Base-by-base conservation (phyloP, 345 rosid species). In the Moricandia moricandioides region DNA sequence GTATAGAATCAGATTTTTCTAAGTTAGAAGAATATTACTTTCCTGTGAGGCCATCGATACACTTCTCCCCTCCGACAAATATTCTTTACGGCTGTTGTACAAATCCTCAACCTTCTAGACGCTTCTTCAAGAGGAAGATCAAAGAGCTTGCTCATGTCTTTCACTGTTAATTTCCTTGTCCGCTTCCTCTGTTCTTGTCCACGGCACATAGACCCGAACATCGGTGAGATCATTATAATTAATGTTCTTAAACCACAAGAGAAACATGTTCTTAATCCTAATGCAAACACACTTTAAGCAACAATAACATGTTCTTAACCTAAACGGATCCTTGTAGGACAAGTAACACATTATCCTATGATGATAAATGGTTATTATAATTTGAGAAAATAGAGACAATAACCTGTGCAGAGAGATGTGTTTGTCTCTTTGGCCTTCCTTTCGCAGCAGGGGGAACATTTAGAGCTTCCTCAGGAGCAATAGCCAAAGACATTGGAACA, bases 181-280 rank as follows among this genome's bases (percentile, higher is more conserved):
- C 75, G 13, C 27, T 31, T 70, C 26, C 80, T 76, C 80, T 76
- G 21, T 43, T 76, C 24, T 24, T 63, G 65, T 40, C 70, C 74
- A 52, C 74, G 29, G 49, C 74, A 61, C 64, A 30, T 5, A 16
- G 24, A 0, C 54, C 57, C 70, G 1, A n/a, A 69, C 12, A 54
- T 68, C n/a, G 61, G 64, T 16, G 24, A 49, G 8, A 37, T 51
- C 0, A 21, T 3, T 49, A 16, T 16, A 16, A 49, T 16, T 47
- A 47, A 43, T 43, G 17, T 47, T 49, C 56, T 6, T 16, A 7
- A 16, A 1, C 5, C 27, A 17, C 33, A 56, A 12, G 1, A 8
- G 1, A 8, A 5, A 17, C 16, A 8, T 66, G 14, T 66, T 49
- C 27, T 45, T 18, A 11, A 17, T 64, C 11, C 33, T 52, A 9